These are phyloP conservation scores for Arabidopsis thaliana DNA, from an alignment of 345 rosid species.

Conservation along the genomic window TAIR10.1 NC_003070.9:23003001-23003500, in stretches of 20 bases:
- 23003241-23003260: background rate
- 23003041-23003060: no score
- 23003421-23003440: background rate
- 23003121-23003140: no score
- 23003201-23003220: background rate
- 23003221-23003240: background rate
- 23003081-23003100: no score
- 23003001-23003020: no score
- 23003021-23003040: no score
- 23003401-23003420: background rate
- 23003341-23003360: background rate
- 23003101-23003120: no score
- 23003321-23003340: slow-evolving; percentile 3
- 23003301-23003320: background rate
- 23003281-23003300: background rate
- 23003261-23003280: background rate
- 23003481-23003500: background rate
- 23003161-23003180: no score
- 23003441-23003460: background rate
- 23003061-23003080: no score
- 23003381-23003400: background rate
- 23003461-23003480: background rate
- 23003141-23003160: no score
- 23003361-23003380: background rate
- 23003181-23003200: background rate